Conservation (phyloP, 805 yeast species). For the Tetrapisispora fleetii region DNA sequence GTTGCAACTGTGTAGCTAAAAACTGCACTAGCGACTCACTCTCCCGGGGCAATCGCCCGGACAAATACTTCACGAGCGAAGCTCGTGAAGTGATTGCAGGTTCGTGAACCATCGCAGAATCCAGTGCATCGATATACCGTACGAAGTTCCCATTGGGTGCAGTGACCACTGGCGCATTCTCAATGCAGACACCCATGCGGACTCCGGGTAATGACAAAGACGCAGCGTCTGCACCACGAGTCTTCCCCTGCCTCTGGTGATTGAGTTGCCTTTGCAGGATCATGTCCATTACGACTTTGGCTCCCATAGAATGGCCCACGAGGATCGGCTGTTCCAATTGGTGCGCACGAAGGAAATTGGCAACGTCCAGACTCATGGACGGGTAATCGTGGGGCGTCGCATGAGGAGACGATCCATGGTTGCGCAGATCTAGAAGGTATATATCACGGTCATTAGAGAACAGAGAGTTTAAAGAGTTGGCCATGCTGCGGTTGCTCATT, state of each 20-base stretch:
- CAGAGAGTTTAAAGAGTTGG: conserved; percentile 41
- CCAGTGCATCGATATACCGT: conserved; percentile 52
- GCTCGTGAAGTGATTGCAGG: conserved; percentile 12
- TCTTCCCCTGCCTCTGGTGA: neutral
- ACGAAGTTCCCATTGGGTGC: conserved; percentile 46
- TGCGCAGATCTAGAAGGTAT: conserved; percentile 68
- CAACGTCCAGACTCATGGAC: conserved; percentile 79
- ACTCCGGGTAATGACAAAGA: conserved; percentile 27
- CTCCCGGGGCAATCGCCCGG: neutral
- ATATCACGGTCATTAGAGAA: conserved; percentile 41
- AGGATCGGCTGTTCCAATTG: conserved; percentile 41
- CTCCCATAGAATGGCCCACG: conserved; percentile 87
- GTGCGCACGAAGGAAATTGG: conserved; percentile 47
- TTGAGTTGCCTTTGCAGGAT: conserved; percentile 54
- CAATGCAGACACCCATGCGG: conserved; percentile 63
- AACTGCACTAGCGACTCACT: conserved; percentile 19
- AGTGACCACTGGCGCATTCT: conserved; percentile 46
- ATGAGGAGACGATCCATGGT: conserved; percentile 91
- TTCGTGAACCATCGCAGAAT: neutral
- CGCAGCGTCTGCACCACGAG: no score
- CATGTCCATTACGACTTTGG: conserved; percentile 84
- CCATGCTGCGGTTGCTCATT: conserved; percentile 73
- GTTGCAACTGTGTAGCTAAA: no score
- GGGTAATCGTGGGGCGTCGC: conserved; percentile 62
- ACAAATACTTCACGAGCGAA: neutral